Evolutionary conservation across 2,329 filamentous ascomycete species (phyloP).

Genomic region (Coleophoma cylindrospora): DNA sequence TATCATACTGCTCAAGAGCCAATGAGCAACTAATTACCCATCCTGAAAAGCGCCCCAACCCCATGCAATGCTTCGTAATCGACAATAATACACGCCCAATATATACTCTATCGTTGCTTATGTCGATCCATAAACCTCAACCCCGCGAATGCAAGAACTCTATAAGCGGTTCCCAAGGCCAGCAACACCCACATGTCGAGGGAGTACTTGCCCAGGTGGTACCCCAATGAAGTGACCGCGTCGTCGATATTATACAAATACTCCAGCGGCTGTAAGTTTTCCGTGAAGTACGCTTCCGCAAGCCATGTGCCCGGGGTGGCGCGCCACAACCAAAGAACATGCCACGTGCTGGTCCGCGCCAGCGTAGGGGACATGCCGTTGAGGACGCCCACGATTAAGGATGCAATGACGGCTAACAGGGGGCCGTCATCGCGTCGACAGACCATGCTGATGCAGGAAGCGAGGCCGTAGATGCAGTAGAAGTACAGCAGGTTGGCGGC

Average conservation of each 20-base stretch:
- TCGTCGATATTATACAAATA: constrained; percentile 46
- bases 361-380: constrained; percentile 48
- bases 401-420: constrained; percentile 48
- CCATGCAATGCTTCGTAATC: too few relatives aligned
- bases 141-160: constrained; percentile 38
- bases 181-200: constrained; percentile 39
- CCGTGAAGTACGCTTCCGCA: constrained; percentile 49
- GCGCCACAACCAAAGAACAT: constrained; percentile 51
- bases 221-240: constrained; percentile 39
- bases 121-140: constrained; percentile 23
- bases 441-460: constrained; percentile 47
- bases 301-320: constrained; percentile 49
- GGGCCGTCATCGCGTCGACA: constrained; percentile 51
- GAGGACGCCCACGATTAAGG: constrained; percentile 47
- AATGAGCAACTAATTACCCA: too few relatives aligned
- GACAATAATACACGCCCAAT: background rate
- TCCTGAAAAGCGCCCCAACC: too few relatives aligned
- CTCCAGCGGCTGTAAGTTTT: constrained; percentile 41
- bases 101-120: constrained; percentile 16
- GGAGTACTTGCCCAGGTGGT: constrained; percentile 36
- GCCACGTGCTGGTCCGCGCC: constrained; percentile 42
- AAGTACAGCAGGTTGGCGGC: constrained; percentile 49
- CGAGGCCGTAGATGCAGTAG: constrained; percentile 53
- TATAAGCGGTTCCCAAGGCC: constrained; percentile 38
- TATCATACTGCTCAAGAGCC: too few relatives aligned